Evolutionary conservation across 139 green algal genomes (phyloP).

Genomic region (Picochlorum sp.): DNA sequence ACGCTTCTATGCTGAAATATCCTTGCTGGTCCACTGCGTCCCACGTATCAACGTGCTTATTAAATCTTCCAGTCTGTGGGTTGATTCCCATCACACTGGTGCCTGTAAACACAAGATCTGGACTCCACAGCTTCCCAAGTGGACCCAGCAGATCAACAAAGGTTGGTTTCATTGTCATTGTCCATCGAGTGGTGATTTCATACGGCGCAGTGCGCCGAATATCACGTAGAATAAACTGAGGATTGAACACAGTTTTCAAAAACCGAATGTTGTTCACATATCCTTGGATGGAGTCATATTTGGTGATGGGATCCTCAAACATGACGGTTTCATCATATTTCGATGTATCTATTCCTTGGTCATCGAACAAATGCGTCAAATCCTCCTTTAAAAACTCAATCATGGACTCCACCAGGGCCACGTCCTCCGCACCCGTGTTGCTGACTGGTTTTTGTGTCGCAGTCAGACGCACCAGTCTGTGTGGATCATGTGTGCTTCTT

Average conservation of each 20-base stretch:
- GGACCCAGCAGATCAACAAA: neutral
- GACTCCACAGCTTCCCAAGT: neutral
- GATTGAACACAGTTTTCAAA: slow-evolving; percentile 57
- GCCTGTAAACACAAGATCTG: slow-evolving; percentile 13
- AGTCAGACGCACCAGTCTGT: too few species aligned
- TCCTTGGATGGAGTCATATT: slow-evolving; percentile 25
- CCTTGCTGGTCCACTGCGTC: slow-evolving; percentile 15
- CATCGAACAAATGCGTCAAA: slow-evolving; percentile 65
- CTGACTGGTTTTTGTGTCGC: neutral
- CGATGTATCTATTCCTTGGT: slow-evolving; percentile 52
- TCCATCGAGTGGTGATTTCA: slow-evolving; percentile 59
- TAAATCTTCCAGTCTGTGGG: slow-evolving; percentile 35
- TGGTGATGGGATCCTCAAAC: slow-evolving; percentile 46
- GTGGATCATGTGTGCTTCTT: too few species aligned
- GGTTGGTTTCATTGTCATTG: slow-evolving; percentile 32
- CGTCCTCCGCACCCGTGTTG: neutral
- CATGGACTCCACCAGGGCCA: neutral
- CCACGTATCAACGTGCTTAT: slow-evolving; percentile 34
- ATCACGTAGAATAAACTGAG: slow-evolving; percentile 57
- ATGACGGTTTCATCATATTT: slow-evolving; percentile 30
- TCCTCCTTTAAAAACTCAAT: slow-evolving; percentile 45
- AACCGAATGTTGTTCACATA: slow-evolving; percentile 80
- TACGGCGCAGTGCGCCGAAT: slow-evolving; percentile 42
- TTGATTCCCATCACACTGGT: slow-evolving; percentile 58
- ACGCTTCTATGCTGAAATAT: slow-evolving; percentile 19